Evolutionary conservation across 2,329 filamentous ascomycete species (phyloP).

Genomic region (Talaromyces sp.): DNA sequence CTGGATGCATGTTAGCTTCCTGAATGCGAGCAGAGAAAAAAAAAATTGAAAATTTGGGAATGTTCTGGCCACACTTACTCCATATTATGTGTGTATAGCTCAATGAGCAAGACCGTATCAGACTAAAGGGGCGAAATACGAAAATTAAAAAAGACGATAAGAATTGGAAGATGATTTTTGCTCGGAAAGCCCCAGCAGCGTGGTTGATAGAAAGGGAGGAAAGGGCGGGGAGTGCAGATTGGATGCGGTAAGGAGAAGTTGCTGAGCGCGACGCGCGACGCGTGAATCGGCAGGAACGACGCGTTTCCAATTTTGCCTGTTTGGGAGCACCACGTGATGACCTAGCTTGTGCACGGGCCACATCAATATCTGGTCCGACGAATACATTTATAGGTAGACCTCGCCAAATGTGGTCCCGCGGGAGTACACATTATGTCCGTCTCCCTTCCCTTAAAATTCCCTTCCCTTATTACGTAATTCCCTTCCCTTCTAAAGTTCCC

Average conservation of each 20-base stretch:
- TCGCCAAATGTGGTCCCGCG: too few species aligned
- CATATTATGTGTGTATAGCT: constrained; percentile 24
- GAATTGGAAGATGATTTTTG: constrained; percentile 3
- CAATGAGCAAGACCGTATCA: background rate
- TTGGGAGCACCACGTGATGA: too few species aligned
- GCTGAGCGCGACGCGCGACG: constrained; percentile 10
- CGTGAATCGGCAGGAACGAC: too few species aligned
- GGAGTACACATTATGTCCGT: too few species aligned
- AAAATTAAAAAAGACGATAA: background rate
- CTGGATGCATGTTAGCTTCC: constrained; percentile 18
- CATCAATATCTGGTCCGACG: too few species aligned
- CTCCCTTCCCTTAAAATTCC: too few species aligned
- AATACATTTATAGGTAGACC: too few species aligned
- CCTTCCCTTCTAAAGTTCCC: too few species aligned
- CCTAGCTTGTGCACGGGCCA: too few species aligned
- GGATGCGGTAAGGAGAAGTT: background rate
- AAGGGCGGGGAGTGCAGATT: constrained; percentile 11
- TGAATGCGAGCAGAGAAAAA: constrained; percentile 3
- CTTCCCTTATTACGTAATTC: too few species aligned
- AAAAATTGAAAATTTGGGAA: background rate
- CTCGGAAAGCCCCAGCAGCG: constrained; percentile 7
- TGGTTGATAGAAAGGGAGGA: constrained; percentile 22
- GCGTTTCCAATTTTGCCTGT: constrained; percentile 40
- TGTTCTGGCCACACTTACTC: constrained; percentile 25
- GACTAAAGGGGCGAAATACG: background rate